A percentile compares a stretch with the other conserved stretches of the same genome.
Evolutionary conservation across 2,329 filamentous ascomycete species (phyloP).

Genomic region (Colletotrichum aenigma): DNA sequence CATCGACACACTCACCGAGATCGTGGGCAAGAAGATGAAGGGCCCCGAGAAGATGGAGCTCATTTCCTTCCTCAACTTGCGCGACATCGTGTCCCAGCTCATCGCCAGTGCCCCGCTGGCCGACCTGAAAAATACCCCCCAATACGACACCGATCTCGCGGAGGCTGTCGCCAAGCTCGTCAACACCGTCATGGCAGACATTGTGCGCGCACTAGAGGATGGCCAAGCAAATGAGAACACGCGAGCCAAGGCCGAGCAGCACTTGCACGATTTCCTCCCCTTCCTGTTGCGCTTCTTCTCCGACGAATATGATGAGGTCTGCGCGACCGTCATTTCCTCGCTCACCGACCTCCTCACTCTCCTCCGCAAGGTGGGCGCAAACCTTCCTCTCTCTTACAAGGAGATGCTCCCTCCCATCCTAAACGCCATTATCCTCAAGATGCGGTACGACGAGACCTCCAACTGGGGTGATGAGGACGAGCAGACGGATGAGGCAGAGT

Average conservation of each 20-base stretch:
- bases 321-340: constrained; percentile 91
- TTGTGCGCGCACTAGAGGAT: constrained; percentile 85
- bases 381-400: constrained; percentile 76
- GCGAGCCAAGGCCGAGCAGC: constrained; percentile 76
- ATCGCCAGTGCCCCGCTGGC: constrained; percentile 81
- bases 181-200: constrained; percentile 86
- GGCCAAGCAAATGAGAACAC: constrained; percentile 63
- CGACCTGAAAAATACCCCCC: constrained; percentile 78
- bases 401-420: constrained; percentile 86
- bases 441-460: constrained; percentile 96
- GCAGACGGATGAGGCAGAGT: constrained; percentile 95
- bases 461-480: constrained; percentile 94
- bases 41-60: constrained; percentile 91
- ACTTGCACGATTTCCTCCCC: constrained; percentile 83
- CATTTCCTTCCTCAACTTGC: constrained; percentile 88
- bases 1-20: constrained; percentile 94
- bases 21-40: constrained; percentile 98
- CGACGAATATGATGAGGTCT: constrained; percentile 98
- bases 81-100: constrained; percentile 84
- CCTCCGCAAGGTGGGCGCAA: constrained; percentile 72
- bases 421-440: constrained; percentile 91
- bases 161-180: constrained; percentile 95
- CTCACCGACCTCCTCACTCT: constrained; percentile 92
- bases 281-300: constrained; percentile 93
- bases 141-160: constrained; percentile 94